Base-by-base conservation (phyloP, 2,329 filamentous ascomycete species). In the Fusarium succisae region DNA sequence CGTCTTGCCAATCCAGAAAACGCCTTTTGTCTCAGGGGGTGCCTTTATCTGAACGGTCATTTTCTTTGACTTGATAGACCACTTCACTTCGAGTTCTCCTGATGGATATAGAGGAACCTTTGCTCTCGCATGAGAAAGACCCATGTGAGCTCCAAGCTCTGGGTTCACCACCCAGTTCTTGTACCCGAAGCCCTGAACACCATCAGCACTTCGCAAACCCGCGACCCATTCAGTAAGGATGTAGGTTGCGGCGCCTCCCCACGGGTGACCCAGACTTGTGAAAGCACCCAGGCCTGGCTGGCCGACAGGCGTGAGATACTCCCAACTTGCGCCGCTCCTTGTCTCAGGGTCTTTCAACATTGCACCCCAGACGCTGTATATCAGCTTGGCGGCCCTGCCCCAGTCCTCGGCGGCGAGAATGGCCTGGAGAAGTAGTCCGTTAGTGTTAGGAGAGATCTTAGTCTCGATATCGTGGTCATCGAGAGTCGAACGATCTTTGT, bases 371-470 rank as follows among this genome's bases (percentile, higher is more conserved):
- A 66, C 32, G 6, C 26, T 56, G 14, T 57, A 50, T 8, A 65
- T 57, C 7, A 66, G 63, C 48, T 66, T 48, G 7, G 60, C 17
- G 6, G 60, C 63, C 17, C 22, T 37, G 18, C 14, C 20, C 2
- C 53, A 53, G 22, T 53, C 48, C 5, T 43, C 60, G 11, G 37
- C 32, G 11, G 38, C 60, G 8, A 66, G 44, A 13, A 65, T 63
- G 15, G 63, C 60, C 6, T 51, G 48, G 8, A 65, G 63, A 3
- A 66, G 48, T 3, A 66, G 45, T 1, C 63, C 63, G 20, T 66
- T 66, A 6, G 63, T 66, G n/a, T 65, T 66, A 11, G 63, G 60
- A 11, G 60, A 65, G 28, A 66, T 66, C 18, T 63, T 66, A 4
- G 60, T 54, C 5, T 63, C 53, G 1, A 28, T 63, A 12, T 37